These are phyloP conservation scores for Parathielavia hyrcaniae DNA, from an alignment of 495 filamentous ascomycete species.

Conservation along the genomic window DNA sequence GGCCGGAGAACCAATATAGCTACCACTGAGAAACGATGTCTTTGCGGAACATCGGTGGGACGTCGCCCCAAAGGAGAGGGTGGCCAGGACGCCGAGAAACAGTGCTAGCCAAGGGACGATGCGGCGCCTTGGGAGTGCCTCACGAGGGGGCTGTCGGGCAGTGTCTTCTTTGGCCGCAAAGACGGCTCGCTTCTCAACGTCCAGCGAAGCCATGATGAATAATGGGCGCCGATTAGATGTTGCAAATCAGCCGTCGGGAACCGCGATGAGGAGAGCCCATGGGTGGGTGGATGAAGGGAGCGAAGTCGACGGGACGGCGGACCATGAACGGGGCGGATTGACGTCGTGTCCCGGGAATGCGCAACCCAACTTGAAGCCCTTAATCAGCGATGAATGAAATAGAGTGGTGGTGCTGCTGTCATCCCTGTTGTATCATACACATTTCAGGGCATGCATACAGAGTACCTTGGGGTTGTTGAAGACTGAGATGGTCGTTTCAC, in stretches of 20 bases:
- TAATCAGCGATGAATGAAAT: neutral
- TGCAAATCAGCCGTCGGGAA: neutral
- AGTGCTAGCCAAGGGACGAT: neutral
- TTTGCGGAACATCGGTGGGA: neutral
- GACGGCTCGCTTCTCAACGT: constrained; percentile 18
- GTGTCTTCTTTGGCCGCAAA: neutral
- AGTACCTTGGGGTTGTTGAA: constrained; percentile 1
- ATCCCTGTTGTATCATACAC: neutral
- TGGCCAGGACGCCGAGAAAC: neutral
- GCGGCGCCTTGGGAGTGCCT: neutral
- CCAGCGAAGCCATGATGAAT: constrained; percentile 10
- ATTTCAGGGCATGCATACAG: neutral
- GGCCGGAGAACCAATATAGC: neutral
- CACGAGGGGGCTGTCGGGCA: neutral
- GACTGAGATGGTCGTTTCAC: too few relatives aligned
- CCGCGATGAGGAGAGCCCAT: neutral
- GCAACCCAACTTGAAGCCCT: constrained; percentile 6
- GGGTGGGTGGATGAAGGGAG: neutral
- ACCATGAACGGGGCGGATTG: neutral
- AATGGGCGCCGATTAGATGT: neutral
- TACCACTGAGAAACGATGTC: neutral
- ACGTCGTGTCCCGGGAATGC: neutral
- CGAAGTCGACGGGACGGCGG: neutral
- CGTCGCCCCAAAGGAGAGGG: constrained; percentile 2
- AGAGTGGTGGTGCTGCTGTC: neutral